phyloP scores from a whole-genome alignment of 768 basidiomycete species.

The Lentinula sp. region DNA sequence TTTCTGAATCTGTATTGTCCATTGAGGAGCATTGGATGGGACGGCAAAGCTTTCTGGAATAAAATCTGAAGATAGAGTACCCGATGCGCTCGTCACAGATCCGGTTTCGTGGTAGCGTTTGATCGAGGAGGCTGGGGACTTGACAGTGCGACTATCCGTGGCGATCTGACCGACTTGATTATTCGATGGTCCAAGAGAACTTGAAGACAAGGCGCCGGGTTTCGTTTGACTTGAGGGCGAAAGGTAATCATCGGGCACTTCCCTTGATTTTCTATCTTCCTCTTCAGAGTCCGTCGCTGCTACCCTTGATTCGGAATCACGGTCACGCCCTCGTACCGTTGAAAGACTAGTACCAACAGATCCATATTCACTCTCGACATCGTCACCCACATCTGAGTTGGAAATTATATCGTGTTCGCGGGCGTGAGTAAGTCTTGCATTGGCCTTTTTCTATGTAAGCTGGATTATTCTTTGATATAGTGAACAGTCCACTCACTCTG shows the following conservation, averaged over 20 bases:
- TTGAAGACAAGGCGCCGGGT: background rate
- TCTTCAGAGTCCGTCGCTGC: background rate
- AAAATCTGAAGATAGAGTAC: background rate
- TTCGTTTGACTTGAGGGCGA: background rate
- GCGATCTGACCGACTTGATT: background rate
- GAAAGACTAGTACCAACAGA: background rate
- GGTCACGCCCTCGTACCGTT: background rate
- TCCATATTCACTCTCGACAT: background rate
- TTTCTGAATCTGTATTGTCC: conserved; percentile 35
- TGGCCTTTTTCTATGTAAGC: background rate
- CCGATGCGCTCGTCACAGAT: background rate
- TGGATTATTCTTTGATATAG: background rate
- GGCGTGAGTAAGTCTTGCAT: background rate
- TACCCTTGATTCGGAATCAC: background rate
- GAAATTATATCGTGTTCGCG: background rate
- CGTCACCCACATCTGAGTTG: background rate
- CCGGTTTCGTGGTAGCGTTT: background rate
- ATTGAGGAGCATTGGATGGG: conserved; percentile 11
- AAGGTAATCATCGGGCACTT: background rate
- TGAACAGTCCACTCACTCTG: background rate
- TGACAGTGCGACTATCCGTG: background rate
- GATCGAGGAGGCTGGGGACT: background rate
- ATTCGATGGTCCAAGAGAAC: background rate
- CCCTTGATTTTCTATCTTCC: background rate
- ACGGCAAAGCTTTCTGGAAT: background rate